These are phyloP conservation scores for Volvox africanus DNA, from an alignment of 139 green algal genomes.

Conservation along the genomic window DNA sequence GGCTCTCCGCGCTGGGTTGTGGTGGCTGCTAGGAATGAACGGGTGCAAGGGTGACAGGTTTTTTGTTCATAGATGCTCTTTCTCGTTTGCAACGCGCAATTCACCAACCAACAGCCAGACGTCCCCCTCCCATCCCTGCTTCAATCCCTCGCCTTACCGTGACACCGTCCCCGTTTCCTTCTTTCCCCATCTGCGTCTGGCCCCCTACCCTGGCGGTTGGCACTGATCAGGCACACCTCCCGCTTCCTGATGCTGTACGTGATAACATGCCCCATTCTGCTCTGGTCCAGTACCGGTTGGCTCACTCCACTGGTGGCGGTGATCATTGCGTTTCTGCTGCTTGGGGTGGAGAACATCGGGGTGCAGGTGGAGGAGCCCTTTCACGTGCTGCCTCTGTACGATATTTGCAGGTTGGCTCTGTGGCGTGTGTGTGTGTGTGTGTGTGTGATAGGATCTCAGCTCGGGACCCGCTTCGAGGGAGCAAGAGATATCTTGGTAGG, in stretches of 20 bases:
- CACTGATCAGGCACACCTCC: conserved; percentile 35
- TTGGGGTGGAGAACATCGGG: conserved; percentile 52
- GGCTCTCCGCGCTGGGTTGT: no score
- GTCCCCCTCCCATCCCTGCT: neutral
- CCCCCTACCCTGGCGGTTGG: neutral
- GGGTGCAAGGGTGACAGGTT: no score
- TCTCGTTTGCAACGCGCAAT: no score
- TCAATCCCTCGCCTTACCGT: neutral
- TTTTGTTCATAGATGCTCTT: no score
- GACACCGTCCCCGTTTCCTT: neutral
- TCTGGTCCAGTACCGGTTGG: conserved; percentile 44
- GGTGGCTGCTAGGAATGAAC: no score
- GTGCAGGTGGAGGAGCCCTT: conserved; percentile 64
- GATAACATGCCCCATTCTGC: conserved; percentile 34
- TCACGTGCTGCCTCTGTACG: conserved; percentile 59
- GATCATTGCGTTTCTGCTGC: conserved; percentile 60
- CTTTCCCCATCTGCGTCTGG: neutral
- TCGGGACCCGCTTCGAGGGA: no score
- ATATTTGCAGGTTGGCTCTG: conserved; percentile 48
- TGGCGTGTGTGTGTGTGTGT: neutral
- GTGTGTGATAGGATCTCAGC: no score
- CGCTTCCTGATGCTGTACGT: conserved; percentile 59
- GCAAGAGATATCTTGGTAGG: neutral
- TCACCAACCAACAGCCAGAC: no score
- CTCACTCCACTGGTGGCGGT: conserved; percentile 38